Percentiles rank a stretch among this genome's conserved stretches.
These are phyloP conservation scores for Osmanthus fragrans DNA, from an alignment of 257 asterid genomes.

Conservation along the genomic window DNA sequence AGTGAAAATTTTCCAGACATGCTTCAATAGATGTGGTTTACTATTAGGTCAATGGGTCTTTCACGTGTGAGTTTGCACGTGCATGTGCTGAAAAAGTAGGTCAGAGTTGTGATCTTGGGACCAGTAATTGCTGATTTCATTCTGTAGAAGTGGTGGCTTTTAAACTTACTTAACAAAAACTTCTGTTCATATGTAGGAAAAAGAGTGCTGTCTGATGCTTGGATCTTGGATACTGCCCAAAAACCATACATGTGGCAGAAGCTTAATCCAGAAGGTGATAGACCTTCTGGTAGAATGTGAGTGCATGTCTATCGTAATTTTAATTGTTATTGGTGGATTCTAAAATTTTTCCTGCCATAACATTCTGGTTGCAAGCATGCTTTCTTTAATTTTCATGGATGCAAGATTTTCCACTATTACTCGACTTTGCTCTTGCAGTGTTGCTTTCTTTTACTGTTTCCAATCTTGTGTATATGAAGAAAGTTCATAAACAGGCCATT, in stretches of 20 bases:
- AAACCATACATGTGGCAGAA: conserved; percentile 96
- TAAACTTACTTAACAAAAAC: conserved; percentile 12
- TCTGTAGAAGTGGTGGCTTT: conserved; percentile 19
- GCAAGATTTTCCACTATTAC: neutral
- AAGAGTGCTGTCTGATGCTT: conserved; percentile 93
- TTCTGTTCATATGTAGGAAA: conserved; percentile 59
- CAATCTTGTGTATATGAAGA: conserved; percentile 14
- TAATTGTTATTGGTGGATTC: conserved; percentile 6
- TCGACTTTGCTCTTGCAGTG: conserved; percentile 7
- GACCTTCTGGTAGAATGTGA: conserved; percentile 96
- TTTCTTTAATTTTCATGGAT: neutral
- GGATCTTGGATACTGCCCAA: conserved; percentile 99
- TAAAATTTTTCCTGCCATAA: conserved; percentile 2
- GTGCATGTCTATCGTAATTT: conserved; percentile 32
- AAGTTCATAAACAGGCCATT: neutral
- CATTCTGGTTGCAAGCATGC: neutral
- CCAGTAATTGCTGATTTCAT: neutral
- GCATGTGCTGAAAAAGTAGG: neutral
- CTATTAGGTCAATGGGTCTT: neutral
- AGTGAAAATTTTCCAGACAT: neutral
- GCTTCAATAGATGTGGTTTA: neutral
- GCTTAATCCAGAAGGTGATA: conserved; percentile 95
- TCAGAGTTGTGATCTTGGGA: neutral
- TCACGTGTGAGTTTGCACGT: neutral
- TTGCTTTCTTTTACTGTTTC: neutral